Conservation (phyloP, 2,329 filamentous ascomycete genomes). For the Colletotrichum acutatum region DNA sequence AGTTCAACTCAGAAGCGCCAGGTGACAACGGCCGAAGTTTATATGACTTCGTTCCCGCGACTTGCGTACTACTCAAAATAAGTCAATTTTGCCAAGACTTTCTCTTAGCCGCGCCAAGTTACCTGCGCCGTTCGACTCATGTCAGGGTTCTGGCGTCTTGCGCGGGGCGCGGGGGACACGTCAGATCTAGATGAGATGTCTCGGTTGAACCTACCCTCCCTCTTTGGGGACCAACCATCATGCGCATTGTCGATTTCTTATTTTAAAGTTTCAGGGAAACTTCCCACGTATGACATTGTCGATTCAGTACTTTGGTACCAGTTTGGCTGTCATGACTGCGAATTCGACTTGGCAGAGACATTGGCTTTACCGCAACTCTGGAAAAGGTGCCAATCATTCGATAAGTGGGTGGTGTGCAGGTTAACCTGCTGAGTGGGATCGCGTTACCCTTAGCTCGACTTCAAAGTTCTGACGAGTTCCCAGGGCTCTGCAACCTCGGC, state of each 20-base stretch:
- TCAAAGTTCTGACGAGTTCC: background rate
- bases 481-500: background rate
- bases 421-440: background rate
- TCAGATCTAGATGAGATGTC: slow-evolving; percentile 33
- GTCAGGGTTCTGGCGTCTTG: slow-evolving; percentile 21
- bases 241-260: slow-evolving; percentile 25
- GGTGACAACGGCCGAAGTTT: slow-evolving; percentile 17
- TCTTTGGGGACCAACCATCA: slow-evolving; percentile 1
- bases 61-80: slow-evolving; percentile 1
- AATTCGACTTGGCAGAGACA: slow-evolving; percentile 10
- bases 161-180: slow-evolving; percentile 13
- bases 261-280: slow-evolving; percentile 32
- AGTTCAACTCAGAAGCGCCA: background rate
- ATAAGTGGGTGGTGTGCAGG: background rate
- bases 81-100: slow-evolving; percentile 7
- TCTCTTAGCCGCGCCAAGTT: slow-evolving; percentile 7
- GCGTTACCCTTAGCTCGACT: background rate
- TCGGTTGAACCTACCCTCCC: slow-evolving; percentile 18
- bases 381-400: background rate
- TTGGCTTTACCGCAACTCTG: slow-evolving; percentile 2
- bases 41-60: background rate
- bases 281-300: slow-evolving; percentile 25
- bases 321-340: background rate
- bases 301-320: slow-evolving; percentile 26
- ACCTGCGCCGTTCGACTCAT: slow-evolving; percentile 19